Base-by-base conservation (phyloP, 257 asterid genomes). In the Solanum dulcamara region DNA sequence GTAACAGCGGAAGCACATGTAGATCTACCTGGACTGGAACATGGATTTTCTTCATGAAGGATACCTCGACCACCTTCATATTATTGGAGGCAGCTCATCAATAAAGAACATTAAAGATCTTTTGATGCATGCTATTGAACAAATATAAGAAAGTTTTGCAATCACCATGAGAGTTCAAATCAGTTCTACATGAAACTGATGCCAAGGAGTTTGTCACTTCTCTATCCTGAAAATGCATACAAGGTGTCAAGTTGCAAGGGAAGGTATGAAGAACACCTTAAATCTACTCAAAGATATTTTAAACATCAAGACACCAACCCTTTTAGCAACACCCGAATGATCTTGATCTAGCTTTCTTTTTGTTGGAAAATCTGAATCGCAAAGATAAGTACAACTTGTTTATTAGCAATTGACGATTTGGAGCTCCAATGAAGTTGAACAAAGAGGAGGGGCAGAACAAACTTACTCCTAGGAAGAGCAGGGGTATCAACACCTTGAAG, bases 101-200 rank as follows among this genome's bases (percentile, higher is more conserved):
- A 67, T 75, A 81, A 72, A 10, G 83, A 77, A 14, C 83, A 44
- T 44, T 26, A 26, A 70, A 75, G 72, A n/a, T 22, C 17, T 35
- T 68, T 40, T 35, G 15, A 30, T 40, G 48, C 86, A 80, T 86
- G 85, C 50, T 60, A 88, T 24, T 79, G 88, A 62, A 87, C 44
- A 38, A 48, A 46, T 33, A 18, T 13, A 83, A 32, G 53, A 57
- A 64, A 57, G 88, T 37, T 48, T 28, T 9, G 83, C 62, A 72
- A 91, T 92, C 89, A 94, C 97, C 96, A 84, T 90, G 89, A 77
- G 90, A 90, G 86, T 87, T 93, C 20, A 40, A 81, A 86, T 88
- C 83, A 55, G 53, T 83, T 88, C 75, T 59, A 33, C 84, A 82
- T 53, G 88, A 84, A 40, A 18, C 42, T 77, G 83, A 59, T 85